phyloP scores from a whole-genome alignment of 768 basidiomycete genomes.

The Psilocybe subaeruginosa region DNA sequence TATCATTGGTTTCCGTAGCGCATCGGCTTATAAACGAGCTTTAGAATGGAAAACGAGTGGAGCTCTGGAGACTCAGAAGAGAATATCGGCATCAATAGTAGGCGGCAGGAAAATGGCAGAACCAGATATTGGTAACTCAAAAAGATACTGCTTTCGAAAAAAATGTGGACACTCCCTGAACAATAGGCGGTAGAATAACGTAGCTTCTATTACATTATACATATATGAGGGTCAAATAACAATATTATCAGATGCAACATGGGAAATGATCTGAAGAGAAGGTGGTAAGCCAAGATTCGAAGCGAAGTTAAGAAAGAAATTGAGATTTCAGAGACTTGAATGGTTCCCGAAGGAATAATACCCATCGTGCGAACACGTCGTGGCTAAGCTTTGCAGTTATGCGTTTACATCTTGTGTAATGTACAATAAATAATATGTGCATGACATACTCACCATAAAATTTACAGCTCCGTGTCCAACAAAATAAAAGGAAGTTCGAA shows the following conservation, averaged over 20 bases:
- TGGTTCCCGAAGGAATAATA: slow-evolving; percentile 72
- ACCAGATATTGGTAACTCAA: too few species aligned
- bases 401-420: slow-evolving; percentile 42
- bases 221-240: background rate
- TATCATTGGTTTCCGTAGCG: too few species aligned
- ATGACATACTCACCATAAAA: slow-evolving; percentile 30
- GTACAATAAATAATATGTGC: background rate
- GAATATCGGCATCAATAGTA: too few species aligned
- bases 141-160: too few species aligned
- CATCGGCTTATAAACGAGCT: too few species aligned
- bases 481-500: background rate
- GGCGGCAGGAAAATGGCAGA: too few species aligned
- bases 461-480: background rate
- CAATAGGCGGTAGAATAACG: too few species aligned
- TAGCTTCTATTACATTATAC: background rate
- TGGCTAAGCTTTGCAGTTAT: slow-evolving; percentile 27
- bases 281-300: slow-evolving; percentile 4
- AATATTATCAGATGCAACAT: background rate
- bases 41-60: too few species aligned
- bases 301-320: background rate
- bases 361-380: slow-evolving; percentile 68
- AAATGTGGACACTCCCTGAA: too few species aligned
- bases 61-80: too few species aligned
- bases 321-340: slow-evolving; percentile 74
- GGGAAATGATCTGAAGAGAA: background rate